Conservation (phyloP, 352 stramenopile species). For the Peronospora farinosa region DNA sequence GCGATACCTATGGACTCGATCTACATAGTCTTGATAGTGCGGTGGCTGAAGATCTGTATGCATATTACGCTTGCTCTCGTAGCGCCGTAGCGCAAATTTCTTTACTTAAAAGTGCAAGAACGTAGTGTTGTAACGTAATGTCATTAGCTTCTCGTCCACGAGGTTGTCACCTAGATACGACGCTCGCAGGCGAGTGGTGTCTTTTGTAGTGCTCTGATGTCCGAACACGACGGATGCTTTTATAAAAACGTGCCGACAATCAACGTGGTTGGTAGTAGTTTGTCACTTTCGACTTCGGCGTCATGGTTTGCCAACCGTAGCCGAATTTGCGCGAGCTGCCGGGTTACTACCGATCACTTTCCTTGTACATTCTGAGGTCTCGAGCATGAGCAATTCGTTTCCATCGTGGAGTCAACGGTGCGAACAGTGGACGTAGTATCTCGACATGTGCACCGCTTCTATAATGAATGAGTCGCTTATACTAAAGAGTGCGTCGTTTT, state of each 20-base stretch:
- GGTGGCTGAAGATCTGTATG: slow-evolving; percentile 17
- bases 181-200: slow-evolving; percentile 21
- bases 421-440: too few relatives aligned
- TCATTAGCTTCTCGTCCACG: slow-evolving; percentile 26
- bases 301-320: too few relatives aligned
- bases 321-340: too few relatives aligned
- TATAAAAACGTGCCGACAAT: too few relatives aligned
- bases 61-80: slow-evolving; percentile 15
- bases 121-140: slow-evolving; percentile 19
- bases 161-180: slow-evolving; percentile 26
- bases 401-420: too few relatives aligned
- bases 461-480: slow-evolving; percentile 32
- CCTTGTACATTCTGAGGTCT: too few relatives aligned
- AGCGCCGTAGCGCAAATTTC: slow-evolving; percentile 16
- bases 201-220: slow-evolving; percentile 26
- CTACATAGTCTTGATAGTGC: slow-evolving; percentile 25
- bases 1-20: slow-evolving; percentile 30
- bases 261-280: too few relatives aligned
- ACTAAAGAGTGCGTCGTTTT: slow-evolving; percentile 21
- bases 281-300: too few relatives aligned
- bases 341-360: too few relatives aligned
- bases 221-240: too few relatives aligned
- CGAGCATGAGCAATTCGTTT: too few relatives aligned
- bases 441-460: slow-evolving; percentile 34
- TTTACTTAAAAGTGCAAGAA: slow-evolving; percentile 30